Percentiles rank a stretch among this genome's conserved stretches.
Evolutionary conservation across 352 stramenopile genomes (phyloP).

Genomic region (Pythium vanterpoolii): DNA sequence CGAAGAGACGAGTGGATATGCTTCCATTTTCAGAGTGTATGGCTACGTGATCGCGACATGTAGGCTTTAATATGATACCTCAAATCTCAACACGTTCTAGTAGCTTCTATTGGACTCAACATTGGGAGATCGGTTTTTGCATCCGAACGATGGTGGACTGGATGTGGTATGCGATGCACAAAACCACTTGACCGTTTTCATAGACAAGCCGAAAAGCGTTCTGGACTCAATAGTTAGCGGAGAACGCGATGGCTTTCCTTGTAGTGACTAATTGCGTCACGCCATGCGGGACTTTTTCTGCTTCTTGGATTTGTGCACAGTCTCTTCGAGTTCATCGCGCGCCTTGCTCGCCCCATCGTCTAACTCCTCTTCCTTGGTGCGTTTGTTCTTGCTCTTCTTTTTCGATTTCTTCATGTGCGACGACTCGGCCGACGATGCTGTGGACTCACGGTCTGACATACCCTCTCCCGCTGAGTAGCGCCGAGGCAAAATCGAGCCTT

Average conservation of each 20-base stretch:
- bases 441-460: constrained; percentile 5
- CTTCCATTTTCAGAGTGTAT: too few relatives aligned
- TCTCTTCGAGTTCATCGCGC: background rate
- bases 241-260: too few relatives aligned
- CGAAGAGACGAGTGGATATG: too few relatives aligned
- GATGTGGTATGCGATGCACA: too few relatives aligned
- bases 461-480: background rate
- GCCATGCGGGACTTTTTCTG: constrained; percentile 23
- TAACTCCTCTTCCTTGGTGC: constrained; percentile 15
- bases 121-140: too few relatives aligned
- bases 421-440: constrained; percentile 13
- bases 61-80: too few relatives aligned
- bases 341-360: constrained; percentile 12
- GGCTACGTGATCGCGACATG: too few relatives aligned
- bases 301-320: constrained; percentile 23
- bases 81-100: too few relatives aligned
- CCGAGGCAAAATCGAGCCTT: background rate
- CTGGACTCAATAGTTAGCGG: too few relatives aligned
- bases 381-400: constrained; percentile 30
- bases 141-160: too few relatives aligned
- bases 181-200: background rate
- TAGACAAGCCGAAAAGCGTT: background rate
- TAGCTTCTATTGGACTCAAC: too few relatives aligned
- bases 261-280: too few relatives aligned
- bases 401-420: constrained; percentile 20